Evolutionary conservation across 192 early-diverging fungal species (phyloP).

Genomic region (Funneliformis geosporum): DNA sequence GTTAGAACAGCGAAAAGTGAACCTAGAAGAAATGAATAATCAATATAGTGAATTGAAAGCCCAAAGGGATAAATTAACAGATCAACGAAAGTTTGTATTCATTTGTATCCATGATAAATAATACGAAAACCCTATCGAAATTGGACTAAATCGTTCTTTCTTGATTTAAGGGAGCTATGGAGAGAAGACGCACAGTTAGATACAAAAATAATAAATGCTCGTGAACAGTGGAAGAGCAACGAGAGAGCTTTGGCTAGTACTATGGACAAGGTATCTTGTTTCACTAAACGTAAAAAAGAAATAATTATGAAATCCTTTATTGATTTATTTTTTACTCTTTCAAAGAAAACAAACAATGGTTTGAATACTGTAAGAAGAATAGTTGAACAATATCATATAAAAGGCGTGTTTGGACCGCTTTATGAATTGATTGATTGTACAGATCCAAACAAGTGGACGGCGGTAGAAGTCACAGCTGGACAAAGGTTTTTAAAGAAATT

Average conservation of each 20-base stretch:
- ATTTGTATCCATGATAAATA: neutral
- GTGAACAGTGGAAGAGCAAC: conserved; percentile 73
- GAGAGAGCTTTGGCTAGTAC: conserved; percentile 73
- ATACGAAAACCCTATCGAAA: neutral
- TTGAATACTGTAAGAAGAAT: conserved; percentile 73
- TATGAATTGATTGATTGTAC: conserved; percentile 87
- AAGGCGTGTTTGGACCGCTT: conserved; percentile 87
- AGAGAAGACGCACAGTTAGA: conserved; percentile 80
- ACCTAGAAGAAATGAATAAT: conserved; percentile 44
- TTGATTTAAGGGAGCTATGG: conserved; percentile 73
- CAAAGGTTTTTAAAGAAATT: conserved; percentile 49
- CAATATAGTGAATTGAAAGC: conserved; percentile 44
- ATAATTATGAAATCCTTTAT: neutral
- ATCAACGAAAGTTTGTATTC: conserved; percentile 65
- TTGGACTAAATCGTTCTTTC: neutral
- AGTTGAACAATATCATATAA: conserved; percentile 59
- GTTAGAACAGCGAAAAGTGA: conserved; percentile 45
- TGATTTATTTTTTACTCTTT: neutral
- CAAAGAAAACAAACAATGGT: conserved; percentile 74
- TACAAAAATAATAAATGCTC: conserved; percentile 62
- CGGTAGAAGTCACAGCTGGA: conserved; percentile 89
- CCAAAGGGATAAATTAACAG: conserved; percentile 61
- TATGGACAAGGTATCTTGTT: conserved; percentile 68
- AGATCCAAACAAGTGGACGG: conserved; percentile 77
- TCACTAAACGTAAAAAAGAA: neutral